A percentile compares a stretch with the other conserved stretches of the same genome.
phyloP scores from a whole-genome alignment of 257 asterid species.

The Solanum corneliomulleri region DNA sequence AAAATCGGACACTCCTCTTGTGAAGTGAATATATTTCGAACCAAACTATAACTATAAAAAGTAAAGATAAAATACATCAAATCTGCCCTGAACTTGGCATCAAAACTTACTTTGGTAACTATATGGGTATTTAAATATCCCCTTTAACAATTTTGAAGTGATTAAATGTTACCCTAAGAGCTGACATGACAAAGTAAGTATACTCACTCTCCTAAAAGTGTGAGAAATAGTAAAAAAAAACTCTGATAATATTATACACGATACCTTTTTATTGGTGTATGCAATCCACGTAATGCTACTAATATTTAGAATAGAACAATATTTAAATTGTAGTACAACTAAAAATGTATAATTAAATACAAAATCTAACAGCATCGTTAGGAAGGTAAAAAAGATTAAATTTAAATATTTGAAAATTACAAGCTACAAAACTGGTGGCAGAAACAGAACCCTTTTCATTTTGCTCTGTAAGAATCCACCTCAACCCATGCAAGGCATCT shows the following conservation, averaged over 20 bases:
- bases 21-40: not conserved
- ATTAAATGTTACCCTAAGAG: no score
- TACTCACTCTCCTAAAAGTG: no score
- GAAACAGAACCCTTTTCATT: not conserved
- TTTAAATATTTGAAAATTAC: not conserved
- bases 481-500: not conserved
- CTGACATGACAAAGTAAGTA: no score
- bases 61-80: no score
- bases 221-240: no score
- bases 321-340: not conserved
- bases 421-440: not conserved
- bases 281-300: not conserved
- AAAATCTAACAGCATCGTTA: not conserved
- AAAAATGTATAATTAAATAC: not conserved
- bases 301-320: not conserved
- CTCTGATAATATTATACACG: no score
- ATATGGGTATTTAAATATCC: no score
- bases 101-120: no score
- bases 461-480: not conserved
- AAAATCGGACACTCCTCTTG: not conserved
- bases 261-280: no score
- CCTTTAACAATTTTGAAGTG: no score
- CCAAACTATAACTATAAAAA: not conserved
- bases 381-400: not conserved
- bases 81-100: no score